Percentiles rank a stretch among this genome's conserved stretches.
Conservation (phyloP, 2,329 filamentous ascomycete species). For the Venturia aucupariae region DNA sequence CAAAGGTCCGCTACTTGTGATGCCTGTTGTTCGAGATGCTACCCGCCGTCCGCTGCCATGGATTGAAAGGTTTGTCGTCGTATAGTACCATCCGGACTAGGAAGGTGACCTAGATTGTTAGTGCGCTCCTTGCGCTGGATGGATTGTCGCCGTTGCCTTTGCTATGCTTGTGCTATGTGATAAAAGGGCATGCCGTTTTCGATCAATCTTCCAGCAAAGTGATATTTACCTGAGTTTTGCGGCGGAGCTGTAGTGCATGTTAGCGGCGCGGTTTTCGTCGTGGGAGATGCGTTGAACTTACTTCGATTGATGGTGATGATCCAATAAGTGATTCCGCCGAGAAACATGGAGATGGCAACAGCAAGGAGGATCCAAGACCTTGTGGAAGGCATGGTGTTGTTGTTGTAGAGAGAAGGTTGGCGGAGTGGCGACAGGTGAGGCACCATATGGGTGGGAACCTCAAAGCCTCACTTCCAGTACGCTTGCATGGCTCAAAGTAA, state of each 20-base stretch:
- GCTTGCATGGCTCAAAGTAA: not conserved
- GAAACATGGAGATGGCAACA: not conserved
- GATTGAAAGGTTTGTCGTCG: not conserved
- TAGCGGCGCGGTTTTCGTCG: not conserved
- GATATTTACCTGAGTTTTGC: not conserved
- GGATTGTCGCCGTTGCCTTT: not conserved
- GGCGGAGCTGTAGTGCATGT: not conserved
- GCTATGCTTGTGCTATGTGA: not conserved
- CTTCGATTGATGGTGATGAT: not conserved
- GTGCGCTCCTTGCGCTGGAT: not conserved
- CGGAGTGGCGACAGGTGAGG: not conserved
- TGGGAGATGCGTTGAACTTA: not conserved
- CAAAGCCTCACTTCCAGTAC: not conserved
- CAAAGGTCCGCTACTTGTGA: not conserved
- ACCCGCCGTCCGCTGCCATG: not conserved
- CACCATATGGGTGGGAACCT: not conserved
- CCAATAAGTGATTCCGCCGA: not conserved
- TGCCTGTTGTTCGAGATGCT: not conserved
- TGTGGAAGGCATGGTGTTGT: not conserved
- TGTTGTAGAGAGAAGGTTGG: not conserved
- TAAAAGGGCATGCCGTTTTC: not conserved
- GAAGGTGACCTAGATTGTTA: not conserved
- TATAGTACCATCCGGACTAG: not conserved
- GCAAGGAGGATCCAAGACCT: not conserved
- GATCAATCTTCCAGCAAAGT: not conserved